Conservation (phyloP, 768 basidiomycete species). For the Suillus variegatus region DNA sequence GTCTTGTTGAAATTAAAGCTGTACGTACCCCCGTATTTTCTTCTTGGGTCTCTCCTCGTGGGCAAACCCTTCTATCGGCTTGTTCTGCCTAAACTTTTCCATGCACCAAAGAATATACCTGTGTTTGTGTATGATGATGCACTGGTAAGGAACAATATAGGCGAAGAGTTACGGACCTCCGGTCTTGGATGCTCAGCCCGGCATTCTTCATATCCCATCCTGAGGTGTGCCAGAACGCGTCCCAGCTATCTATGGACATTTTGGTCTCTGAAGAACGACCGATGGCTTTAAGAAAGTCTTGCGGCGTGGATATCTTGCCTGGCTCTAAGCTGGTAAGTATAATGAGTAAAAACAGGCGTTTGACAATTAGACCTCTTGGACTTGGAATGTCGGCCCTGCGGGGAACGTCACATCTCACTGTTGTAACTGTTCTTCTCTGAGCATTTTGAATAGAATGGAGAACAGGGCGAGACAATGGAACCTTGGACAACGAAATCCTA, state of each 20-base stretch:
- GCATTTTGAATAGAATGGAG: slow-evolving; percentile 38
- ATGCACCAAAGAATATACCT: slow-evolving; percentile 88
- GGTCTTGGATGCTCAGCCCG: slow-evolving; percentile 66
- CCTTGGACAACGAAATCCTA: not conserved
- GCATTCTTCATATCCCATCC: slow-evolving; percentile 62
- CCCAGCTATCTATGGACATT: slow-evolving; percentile 66
- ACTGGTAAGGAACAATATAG: slow-evolving; percentile 10
- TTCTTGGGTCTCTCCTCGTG: slow-evolving; percentile 71
- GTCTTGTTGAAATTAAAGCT: not conserved
- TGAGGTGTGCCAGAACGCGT: slow-evolving; percentile 65
- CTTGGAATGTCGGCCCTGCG: slow-evolving; percentile 20
- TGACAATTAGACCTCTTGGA: slow-evolving; percentile 22
- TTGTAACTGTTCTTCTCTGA: slow-evolving; percentile 28
- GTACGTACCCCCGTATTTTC: slow-evolving; percentile 73
- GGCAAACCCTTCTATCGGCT: slow-evolving; percentile 58
- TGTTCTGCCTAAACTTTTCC: slow-evolving; percentile 71
- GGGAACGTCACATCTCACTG: slow-evolving; percentile 5
- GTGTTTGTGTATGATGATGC: not conserved
- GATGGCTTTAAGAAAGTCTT: slow-evolving; percentile 71
- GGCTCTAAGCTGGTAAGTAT: slow-evolving; percentile 14
- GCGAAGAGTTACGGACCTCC: slow-evolving; percentile 51
- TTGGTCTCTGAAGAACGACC: slow-evolving; percentile 71
- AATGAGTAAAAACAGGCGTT: not conserved
- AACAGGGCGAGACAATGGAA: slow-evolving; percentile 18
- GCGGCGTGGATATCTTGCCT: slow-evolving; percentile 57